Evolutionary conservation across 129 eudicot genomes (phyloP).

Genomic region (Lactuca sativa): DNA sequence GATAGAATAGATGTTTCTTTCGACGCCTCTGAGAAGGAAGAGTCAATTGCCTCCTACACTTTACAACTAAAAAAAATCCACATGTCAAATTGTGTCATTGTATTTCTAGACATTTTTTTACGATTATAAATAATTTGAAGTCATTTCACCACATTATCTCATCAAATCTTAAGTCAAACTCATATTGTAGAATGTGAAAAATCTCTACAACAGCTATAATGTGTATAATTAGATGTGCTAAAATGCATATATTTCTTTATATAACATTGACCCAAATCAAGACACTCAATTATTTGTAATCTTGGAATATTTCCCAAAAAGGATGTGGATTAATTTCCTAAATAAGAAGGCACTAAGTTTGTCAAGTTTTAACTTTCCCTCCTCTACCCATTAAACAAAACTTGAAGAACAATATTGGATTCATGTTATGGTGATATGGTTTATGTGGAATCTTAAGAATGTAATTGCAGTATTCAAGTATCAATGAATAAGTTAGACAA

Average conservation of each 20-base stretch:
- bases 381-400: no score
- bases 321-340: no score
- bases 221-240: constrained; percentile 5
- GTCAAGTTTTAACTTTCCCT: no score
- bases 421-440: no score
- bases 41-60: constrained; percentile 35
- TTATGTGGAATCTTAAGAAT: no score
- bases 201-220: background rate
- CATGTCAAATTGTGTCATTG: constrained; percentile 15
- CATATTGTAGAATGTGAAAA: constrained; percentile 12
- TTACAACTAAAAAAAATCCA: background rate
- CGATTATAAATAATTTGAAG: constrained; percentile 17
- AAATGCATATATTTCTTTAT: background rate
- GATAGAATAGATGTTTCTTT: constrained; percentile 11
- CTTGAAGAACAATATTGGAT: no score
- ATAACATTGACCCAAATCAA: background rate
- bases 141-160: background rate
- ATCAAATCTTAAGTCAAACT: constrained; percentile 13
- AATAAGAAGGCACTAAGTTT: no score
- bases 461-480: constrained; percentile 7
- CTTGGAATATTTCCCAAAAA: no score
- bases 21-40: constrained; percentile 41
- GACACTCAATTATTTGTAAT: no score
- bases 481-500: constrained; percentile 27
- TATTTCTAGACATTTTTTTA: constrained; percentile 2